A percentile compares a stretch with the other conserved stretches of the same genome.
Conservation (phyloP, 352 stramenopile species). For the Globisporangium lucens region DNA sequence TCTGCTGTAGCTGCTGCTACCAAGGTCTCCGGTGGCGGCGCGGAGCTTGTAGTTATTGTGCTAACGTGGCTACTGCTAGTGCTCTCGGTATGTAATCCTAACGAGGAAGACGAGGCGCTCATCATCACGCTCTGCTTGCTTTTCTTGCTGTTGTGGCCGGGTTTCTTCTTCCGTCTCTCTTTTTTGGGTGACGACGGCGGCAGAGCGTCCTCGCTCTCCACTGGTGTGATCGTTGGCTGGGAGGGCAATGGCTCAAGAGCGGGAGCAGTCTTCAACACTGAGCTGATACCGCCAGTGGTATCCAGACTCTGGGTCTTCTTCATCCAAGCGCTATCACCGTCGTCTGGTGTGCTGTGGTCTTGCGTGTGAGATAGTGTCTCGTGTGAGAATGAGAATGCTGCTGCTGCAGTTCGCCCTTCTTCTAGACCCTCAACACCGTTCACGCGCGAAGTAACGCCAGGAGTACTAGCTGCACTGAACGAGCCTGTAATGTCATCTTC, state of each 20-base stretch:
- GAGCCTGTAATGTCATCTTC: neutral
- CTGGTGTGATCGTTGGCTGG: neutral
- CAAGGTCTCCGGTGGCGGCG: neutral
- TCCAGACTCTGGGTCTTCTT: neutral
- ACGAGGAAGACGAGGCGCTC: neutral
- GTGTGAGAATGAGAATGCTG: neutral
- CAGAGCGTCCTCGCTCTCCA: neutral
- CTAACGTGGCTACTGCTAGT: neutral
- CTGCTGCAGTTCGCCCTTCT: neutral
- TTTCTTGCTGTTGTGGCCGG: neutral
- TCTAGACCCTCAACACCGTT: neutral
- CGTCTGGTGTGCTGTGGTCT: no score
- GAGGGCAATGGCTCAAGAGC: neutral
- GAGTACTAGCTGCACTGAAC: neutral
- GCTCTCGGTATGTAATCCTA: neutral
- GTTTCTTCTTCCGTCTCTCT: conserved; percentile 11
- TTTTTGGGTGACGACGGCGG: conserved; percentile 1
- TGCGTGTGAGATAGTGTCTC: no score
- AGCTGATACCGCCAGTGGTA: neutral
- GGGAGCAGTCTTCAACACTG: neutral
- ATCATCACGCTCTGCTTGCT: conserved; percentile 4
- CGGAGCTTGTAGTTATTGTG: neutral
- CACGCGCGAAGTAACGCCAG: neutral
- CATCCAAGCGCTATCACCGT: no score
- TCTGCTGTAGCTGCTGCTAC: neutral